Evolutionary conservation across 202 grass and related monocot genomes (phyloP), one percentile per base, ranked within the genome.

Genomic region (Digitaria exilis): DNA sequence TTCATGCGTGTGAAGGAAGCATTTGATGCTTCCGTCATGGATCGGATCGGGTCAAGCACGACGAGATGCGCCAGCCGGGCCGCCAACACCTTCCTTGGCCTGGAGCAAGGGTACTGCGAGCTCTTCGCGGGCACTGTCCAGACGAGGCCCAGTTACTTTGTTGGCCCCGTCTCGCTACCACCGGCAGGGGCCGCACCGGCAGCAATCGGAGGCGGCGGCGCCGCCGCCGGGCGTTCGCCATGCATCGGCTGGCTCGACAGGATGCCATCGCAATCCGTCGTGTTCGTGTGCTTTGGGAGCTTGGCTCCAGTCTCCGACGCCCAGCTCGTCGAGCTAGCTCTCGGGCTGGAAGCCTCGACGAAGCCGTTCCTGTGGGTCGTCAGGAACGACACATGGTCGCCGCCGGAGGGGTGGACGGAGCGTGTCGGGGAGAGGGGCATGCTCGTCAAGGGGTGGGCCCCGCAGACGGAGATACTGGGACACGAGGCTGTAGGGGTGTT

Each of bases 401-500:
- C 26, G 9, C 45, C 43, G 25, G 52, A 44, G 3, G 69, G 64
- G 17, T 77, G 82, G 63, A 12, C 22, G 31, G 52, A 78, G 67
- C 84, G 81, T 41, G 85, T 80, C 16, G 34, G 67, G 41, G 73
- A 71, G 22, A 76, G 50, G 28, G 84, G 71, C 35, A 56, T 71
- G 76, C n/a, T 90, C 7, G 28, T 82, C 10, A 69, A 21, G 5
- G 49, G 73, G 0, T 93, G 91, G 91, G 84, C 58, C 0, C 81
- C 88, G n/a, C 91, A 93, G 65, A 86, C 77, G 6, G 45, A 35
- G 35, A 74, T 88, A 11, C 54, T 57, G 3, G 54, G 4, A 1
- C 88, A 94, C 44, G 9, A 19, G 8, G 82, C 88, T 4, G 73
- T 87, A 5, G 88, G 88, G 17, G 80, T 72, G 35, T 96, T 96